Conservation (phyloP, 768 basidiomycete species). For the Coprinopsis sp. region DNA sequence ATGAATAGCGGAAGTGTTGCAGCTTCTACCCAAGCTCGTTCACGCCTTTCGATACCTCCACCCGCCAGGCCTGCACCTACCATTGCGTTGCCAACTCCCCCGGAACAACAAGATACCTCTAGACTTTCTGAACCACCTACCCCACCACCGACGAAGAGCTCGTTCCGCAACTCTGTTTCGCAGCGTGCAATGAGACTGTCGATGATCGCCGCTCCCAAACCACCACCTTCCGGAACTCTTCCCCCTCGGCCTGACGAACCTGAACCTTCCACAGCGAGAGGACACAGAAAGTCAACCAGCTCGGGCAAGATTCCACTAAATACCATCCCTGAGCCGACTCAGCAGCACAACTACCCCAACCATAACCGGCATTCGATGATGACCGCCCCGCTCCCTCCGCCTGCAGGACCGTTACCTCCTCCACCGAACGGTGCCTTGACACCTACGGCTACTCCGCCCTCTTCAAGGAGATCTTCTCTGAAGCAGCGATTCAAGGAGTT, state of each 20-base stretch:
- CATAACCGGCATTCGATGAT: too few species aligned
- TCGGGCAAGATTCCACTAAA: constrained; percentile 30
- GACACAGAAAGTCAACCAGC: constrained; percentile 34
- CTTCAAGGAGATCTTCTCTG: constrained; percentile 40
- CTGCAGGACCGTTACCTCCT: constrained; percentile 41
- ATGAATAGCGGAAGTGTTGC: constrained; percentile 21
- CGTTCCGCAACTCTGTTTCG: constrained; percentile 55
- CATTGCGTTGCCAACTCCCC: constrained; percentile 66
- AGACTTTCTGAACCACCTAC: constrained; percentile 14
- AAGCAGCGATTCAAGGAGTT: constrained; percentile 64
- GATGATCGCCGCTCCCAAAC: constrained; percentile 57
- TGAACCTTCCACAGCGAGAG: constrained; percentile 16
- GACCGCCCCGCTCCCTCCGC: constrained; percentile 36
- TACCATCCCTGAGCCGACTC: constrained; percentile 44
- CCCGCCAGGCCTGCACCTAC: constrained; percentile 73
- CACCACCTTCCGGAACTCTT: constrained; percentile 53
- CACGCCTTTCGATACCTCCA: constrained; percentile 59
- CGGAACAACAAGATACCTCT: constrained; percentile 28
- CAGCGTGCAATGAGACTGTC: constrained; percentile 57
- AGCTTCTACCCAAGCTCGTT: constrained; percentile 11
- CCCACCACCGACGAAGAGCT: constrained; percentile 25
- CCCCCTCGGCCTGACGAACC: constrained; percentile 68
- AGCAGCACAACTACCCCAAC: constrained; percentile 26
- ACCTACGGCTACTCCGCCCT: constrained; percentile 12
- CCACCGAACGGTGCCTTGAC: constrained; percentile 23